Evolutionary conservation across 805 yeast genomes (phyloP).

Genomic region (Nakazawaea wyomingensis): DNA sequence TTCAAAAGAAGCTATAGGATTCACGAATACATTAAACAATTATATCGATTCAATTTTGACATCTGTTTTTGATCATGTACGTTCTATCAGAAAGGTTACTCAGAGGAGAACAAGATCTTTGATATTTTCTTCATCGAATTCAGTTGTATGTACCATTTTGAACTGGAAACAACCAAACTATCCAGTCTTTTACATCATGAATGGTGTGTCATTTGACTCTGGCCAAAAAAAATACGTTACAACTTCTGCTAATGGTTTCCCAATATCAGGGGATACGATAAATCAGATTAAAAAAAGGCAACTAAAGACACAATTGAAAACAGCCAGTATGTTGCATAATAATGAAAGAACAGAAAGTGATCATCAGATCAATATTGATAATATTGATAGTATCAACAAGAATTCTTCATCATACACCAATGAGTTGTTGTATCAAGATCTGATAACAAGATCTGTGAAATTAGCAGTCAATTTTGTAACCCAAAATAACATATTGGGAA

Average conservation of each 20-base stretch:
- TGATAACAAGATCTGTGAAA: slow-evolving; percentile 63
- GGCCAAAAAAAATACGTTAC: slow-evolving; percentile 26
- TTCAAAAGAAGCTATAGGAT: slow-evolving; percentile 14
- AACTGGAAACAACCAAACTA: slow-evolving; percentile 99
- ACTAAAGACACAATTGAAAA: slow-evolving; percentile 11
- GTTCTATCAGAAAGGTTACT: slow-evolving; percentile 34
- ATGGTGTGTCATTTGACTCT: slow-evolving; percentile 44
- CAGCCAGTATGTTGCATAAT: slow-evolving; percentile 2
- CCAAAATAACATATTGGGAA: slow-evolving; percentile 78
- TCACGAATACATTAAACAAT: slow-evolving; percentile 46
- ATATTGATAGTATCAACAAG: slow-evolving; percentile 30
- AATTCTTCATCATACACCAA: slow-evolving; percentile 28
- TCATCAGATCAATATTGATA: slow-evolving; percentile 26
- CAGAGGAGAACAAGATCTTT: slow-evolving; percentile 48
- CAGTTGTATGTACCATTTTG: slow-evolving; percentile 84
- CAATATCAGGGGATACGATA: slow-evolving; percentile 12
- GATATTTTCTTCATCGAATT: slow-evolving; percentile 80
- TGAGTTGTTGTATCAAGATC: slow-evolving; percentile 31
- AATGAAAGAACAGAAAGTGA: slow-evolving; percentile 3
- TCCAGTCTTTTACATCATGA: slow-evolving; percentile 85
- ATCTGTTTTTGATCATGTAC: slow-evolving; percentile 72
- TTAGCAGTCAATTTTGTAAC: slow-evolving; percentile 80
- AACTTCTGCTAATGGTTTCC: slow-evolving; percentile 38
- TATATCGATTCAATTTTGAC: slow-evolving; percentile 72
- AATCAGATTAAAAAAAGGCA: slow-evolving; percentile 16